A percentile compares a stretch with the other conserved stretches of the same genome.
phyloP scores from a whole-genome alignment of 805 yeast species.

The Metschnikowia reukaufii region DNA sequence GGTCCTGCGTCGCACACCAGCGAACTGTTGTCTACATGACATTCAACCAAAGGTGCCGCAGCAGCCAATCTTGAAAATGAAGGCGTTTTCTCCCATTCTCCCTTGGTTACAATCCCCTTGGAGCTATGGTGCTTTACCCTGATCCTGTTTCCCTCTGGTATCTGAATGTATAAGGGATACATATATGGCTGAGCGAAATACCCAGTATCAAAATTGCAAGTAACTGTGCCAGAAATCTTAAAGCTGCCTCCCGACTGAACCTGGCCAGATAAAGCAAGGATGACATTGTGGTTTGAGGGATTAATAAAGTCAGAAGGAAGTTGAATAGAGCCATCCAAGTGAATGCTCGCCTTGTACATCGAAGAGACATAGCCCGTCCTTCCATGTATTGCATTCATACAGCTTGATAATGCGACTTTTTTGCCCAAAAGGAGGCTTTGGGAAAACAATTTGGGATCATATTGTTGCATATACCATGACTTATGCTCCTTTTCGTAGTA shows the following conservation, averaged over 20 bases:
- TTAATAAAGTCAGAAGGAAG: conserved; percentile 5
- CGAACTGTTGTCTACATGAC: conserved; percentile 13
- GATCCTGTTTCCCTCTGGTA: conserved; percentile 15
- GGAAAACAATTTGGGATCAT: not conserved
- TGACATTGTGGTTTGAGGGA: conserved; percentile 1
- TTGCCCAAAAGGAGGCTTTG: conserved; percentile 4
- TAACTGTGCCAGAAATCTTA: conserved; percentile 15
- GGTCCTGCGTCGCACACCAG: conserved; percentile 14
- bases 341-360: conserved; percentile 9
- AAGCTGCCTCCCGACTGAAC: conserved; percentile 9
- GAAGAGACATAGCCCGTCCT: conserved; percentile 14
- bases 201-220: conserved; percentile 13
- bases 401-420: conserved; percentile 12
- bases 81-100: conserved; percentile 15
- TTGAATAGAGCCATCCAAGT: conserved; percentile 1
- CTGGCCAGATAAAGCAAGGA: conserved; percentile 10
- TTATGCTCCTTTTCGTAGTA: conserved; percentile 5
- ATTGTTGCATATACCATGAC: conserved; percentile 10
- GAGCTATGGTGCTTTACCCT: conserved; percentile 1
- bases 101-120: conserved; percentile 8
- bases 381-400: conserved; percentile 14
- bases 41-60: conserved; percentile 16
- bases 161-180: conserved; percentile 13
- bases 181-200: conserved; percentile 19
- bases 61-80: conserved; percentile 11